Base-by-base conservation (phyloP, 2,329 filamentous ascomycete genomes). In the Colletotrichum sp. region DNA sequence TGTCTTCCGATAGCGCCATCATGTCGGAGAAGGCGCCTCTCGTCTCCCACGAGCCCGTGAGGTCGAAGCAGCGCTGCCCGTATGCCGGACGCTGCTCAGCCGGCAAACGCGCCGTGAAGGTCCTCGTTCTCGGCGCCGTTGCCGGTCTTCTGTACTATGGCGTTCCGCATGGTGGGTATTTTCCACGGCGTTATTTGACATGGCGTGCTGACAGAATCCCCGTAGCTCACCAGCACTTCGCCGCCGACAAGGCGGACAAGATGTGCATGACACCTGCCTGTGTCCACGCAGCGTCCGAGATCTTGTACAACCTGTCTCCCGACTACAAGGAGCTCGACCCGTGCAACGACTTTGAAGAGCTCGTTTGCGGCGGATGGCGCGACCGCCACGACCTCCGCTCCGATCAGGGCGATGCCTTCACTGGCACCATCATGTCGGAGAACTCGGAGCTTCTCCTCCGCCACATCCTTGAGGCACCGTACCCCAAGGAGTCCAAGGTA, bases 291-390 rank as follows among this genome's bases (percentile, higher is more conserved):
- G 81, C 82, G n/a, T 82, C 82, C 0, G 80, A 83, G 28, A 79
- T 83, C 13, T 72, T 83, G 0, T 79, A 78, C 24, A 81, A 79
- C 15, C 71, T 84, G 0, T 80, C 82, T 3, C 77, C 79, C 13
- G 77, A 92, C 67, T 92, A 94, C 82, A 86, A 90, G 75, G 83
- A 90, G 4, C 85, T 95, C 52, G 92, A 95, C 80, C 90, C 93
- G 2, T 95, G 93, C 79, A 89, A 87, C n/a, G 84, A 94, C 80
- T 95, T 95, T 75, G 92, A 94, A 75, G 87, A 92, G 81, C 88
- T 92, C 72, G 92, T 92, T 24, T 94, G 93, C 79, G 92, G 92
- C 71, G 93, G 93, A 13, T 95, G 93, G 90, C 86, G 89, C 68
- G 87, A 91, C 26, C 87, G 86, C 12, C 90, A 94, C 83, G 92